phyloP scores from a whole-genome alignment of 2,329 filamentous ascomycete species.

The Pseudocercospora crystallina region DNA sequence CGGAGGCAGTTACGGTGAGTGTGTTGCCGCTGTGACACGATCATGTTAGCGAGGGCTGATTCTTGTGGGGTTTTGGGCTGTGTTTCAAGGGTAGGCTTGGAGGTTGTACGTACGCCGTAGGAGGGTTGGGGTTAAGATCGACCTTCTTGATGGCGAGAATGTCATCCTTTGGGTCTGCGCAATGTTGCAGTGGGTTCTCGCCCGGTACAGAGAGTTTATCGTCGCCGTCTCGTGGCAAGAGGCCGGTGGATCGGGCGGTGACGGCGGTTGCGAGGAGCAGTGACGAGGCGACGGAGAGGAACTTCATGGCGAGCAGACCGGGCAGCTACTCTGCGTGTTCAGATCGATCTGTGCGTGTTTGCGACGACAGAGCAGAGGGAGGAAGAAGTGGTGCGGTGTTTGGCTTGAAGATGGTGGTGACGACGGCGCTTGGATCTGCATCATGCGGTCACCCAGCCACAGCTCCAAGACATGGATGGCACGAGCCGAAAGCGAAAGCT shows the following conservation, averaged over 20 bases:
- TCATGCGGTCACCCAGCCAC: too few species aligned
- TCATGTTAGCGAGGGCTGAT: slow-evolving; percentile 4
- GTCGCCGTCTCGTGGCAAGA: slow-evolving; percentile 31
- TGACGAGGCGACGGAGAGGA: slow-evolving; percentile 29
- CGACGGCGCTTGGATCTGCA: too few species aligned
- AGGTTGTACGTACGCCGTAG: slow-evolving; percentile 63
- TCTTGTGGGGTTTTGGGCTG: background rate
- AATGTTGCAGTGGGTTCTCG: slow-evolving; percentile 81
- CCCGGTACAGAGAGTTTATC: slow-evolving; percentile 70
- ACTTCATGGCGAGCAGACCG: slow-evolving; percentile 30
- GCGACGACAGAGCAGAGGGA: background rate
- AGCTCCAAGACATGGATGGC: too few species aligned
- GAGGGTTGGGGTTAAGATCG: slow-evolving; percentile 82
- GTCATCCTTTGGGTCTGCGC: slow-evolving; percentile 66
- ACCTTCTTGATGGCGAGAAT: slow-evolving; percentile 76
- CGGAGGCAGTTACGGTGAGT: slow-evolving; percentile 75
- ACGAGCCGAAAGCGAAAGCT: too few species aligned
- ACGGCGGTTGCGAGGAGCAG: slow-evolving; percentile 32
- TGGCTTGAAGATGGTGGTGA: background rate
- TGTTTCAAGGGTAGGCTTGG: slow-evolving; percentile 1
- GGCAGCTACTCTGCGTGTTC: too few species aligned
- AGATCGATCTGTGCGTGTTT: background rate
- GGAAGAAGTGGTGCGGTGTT: slow-evolving; percentile 4
- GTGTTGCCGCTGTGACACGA: slow-evolving; percentile 64
- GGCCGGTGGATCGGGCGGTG: slow-evolving; percentile 27